A percentile compares a stretch with the other conserved stretches of the same genome.
Evolutionary conservation across 208 protist genomes (phyloP).

Genomic region (Crithidia acanthocephali): DNA sequence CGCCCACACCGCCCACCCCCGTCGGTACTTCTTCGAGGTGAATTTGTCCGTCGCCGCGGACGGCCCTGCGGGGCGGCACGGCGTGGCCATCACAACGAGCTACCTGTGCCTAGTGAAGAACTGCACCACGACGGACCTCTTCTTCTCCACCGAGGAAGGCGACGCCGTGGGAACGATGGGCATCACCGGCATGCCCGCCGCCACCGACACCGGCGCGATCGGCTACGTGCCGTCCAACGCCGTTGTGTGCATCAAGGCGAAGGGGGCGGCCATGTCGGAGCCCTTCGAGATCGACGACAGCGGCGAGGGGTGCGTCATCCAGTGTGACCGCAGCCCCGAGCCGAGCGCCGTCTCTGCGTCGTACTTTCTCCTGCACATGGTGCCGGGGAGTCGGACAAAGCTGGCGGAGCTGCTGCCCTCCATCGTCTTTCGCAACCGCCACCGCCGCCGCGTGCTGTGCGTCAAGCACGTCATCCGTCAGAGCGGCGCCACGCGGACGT

Average conservation of each 20-base stretch:
- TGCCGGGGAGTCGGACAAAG: slow-evolving; percentile 7
- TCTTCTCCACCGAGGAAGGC: slow-evolving; percentile 32
- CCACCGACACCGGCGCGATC: slow-evolving; percentile 1
- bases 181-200: slow-evolving; percentile 20
- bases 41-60: slow-evolving; percentile 22
- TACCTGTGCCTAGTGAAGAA: slow-evolving; percentile 34
- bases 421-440: slow-evolving; percentile 32
- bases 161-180: slow-evolving; percentile 33
- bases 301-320: slow-evolving; percentile 31
- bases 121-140: slow-evolving; percentile 28
- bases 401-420: slow-evolving; percentile 38
- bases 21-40: slow-evolving; percentile 31
- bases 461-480: slow-evolving; percentile 34
- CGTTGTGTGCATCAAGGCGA: slow-evolving; percentile 27
- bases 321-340: slow-evolving; percentile 26
- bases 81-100: slow-evolving; percentile 30
- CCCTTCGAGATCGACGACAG: slow-evolving; percentile 36
- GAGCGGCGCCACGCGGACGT: slow-evolving; percentile 1
- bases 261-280: slow-evolving; percentile 29
- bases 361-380: slow-evolving; percentile 28
- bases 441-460: slow-evolving; percentile 23
- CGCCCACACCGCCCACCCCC: slow-evolving; percentile 21
- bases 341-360: slow-evolving; percentile 15
- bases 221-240: slow-evolving; percentile 36
- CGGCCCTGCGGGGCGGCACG: slow-evolving; percentile 23